Percentiles rank a stretch among this genome's conserved stretches.
Evolutionary conservation across 2,329 filamentous ascomycete species (phyloP).

Genomic region (Epichloe gansuensis): DNA sequence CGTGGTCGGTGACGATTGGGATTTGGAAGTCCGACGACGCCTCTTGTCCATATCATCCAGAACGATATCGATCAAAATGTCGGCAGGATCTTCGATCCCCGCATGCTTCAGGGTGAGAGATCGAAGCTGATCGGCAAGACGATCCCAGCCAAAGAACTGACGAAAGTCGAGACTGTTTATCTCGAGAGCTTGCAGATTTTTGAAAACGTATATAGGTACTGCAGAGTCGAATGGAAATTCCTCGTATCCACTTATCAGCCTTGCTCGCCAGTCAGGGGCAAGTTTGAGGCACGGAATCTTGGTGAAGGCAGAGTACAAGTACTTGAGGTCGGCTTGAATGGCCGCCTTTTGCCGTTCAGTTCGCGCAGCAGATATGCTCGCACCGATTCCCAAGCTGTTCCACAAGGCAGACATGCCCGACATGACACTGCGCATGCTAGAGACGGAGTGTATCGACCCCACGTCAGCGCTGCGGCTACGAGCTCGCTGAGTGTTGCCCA

Average conservation of each 20-base stretch:
- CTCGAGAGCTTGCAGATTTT: constrained; percentile 88
- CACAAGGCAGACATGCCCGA: constrained; percentile 90
- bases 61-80: constrained; percentile 84
- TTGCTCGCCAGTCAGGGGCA: constrained; percentile 83
- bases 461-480: constrained; percentile 70
- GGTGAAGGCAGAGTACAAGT: constrained; percentile 95
- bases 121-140: constrained; percentile 78
- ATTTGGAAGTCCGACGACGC: constrained; percentile 74
- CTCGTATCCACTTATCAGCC: constrained; percentile 83
- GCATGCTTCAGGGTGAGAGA: constrained; percentile 82
- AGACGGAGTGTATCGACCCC: constrained; percentile 88
- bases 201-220: constrained; percentile 92
- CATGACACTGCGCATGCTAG: constrained; percentile 94
- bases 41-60: constrained; percentile 93
- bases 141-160: constrained; percentile 96
- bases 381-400: constrained; percentile 74
- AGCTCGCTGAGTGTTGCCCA: constrained; percentile 64
- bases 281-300: constrained; percentile 89
- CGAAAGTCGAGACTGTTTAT: constrained; percentile 93
- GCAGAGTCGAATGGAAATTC: constrained; percentile 97
- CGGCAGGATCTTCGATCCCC: constrained; percentile 76
- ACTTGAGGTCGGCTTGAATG: constrained; percentile 77
- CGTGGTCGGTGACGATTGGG: constrained; percentile 64
- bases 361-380: constrained; percentile 66
- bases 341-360: constrained; percentile 83